phyloP scores from a whole-genome alignment of 2,329 filamentous ascomycete species.

The Claviceps sp. region DNA sequence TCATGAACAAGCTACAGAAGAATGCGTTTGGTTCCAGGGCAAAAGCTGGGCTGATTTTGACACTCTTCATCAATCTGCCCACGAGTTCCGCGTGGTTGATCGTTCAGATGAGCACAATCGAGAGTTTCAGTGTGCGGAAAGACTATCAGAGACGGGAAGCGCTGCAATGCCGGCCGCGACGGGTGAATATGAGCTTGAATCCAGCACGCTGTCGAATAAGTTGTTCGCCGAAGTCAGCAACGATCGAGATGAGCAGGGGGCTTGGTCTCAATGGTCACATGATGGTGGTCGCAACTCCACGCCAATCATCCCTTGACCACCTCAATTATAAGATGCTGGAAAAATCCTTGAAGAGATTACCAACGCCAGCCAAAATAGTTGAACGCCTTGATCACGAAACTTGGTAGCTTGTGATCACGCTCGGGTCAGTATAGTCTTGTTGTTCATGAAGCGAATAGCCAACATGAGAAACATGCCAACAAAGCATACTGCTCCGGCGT shows the following conservation, averaged over 20 bases:
- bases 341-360: no score
- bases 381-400: no score
- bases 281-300: slow-evolving; percentile 7
- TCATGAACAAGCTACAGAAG: slow-evolving; percentile 13
- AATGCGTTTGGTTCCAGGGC: slow-evolving; percentile 12
- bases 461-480: slow-evolving; percentile 10
- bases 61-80: slow-evolving; percentile 17
- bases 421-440: slow-evolving; percentile 2
- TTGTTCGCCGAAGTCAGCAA: slow-evolving; percentile 14
- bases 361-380: no score
- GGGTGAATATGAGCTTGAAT: slow-evolving; percentile 7
- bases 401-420: neutral
- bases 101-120: slow-evolving; percentile 18
- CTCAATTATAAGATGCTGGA: no score
- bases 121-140: slow-evolving; percentile 16
- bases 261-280: slow-evolving; percentile 13
- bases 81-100: slow-evolving; percentile 19
- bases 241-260: slow-evolving; percentile 14
- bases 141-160: neutral
- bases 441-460: slow-evolving; percentile 4
- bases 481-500: slow-evolving; percentile 14
- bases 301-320: neutral
- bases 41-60: slow-evolving; percentile 16
- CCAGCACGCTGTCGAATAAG: slow-evolving; percentile 12
- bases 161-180: neutral